Conservation (phyloP, 1,284 basidiomycete species). For the Cutaneotrichosporon curvatum region DNA sequence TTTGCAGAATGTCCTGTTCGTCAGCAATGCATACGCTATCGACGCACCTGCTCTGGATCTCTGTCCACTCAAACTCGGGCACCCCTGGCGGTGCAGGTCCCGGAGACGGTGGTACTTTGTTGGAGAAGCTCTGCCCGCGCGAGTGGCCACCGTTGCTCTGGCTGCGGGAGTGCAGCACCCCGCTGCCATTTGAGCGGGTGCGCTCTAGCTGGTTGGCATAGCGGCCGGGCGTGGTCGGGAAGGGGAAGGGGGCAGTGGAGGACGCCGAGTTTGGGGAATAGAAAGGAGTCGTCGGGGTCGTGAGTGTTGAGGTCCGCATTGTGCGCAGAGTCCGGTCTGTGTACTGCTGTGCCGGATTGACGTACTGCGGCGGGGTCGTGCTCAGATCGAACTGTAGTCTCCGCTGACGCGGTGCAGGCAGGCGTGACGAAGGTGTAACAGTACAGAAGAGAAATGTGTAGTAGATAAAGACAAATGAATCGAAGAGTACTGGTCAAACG, state of each 20-base stretch:
- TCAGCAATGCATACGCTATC: background rate
- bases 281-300: background rate
- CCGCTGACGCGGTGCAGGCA: too few species aligned
- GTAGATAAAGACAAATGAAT: too few species aligned
- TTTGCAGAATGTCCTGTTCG: conserved; percentile 41
- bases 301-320: background rate
- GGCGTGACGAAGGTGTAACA: background rate
- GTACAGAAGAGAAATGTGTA: background rate
- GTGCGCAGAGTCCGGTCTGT: too few species aligned
- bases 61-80: conserved; percentile 15
- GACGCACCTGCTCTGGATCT: conserved; percentile 15
- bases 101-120: background rate
- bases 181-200: conserved; percentile 6
- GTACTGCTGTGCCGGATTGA: background rate
- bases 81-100: background rate
- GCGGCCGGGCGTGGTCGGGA: background rate
- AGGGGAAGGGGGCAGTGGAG: background rate
- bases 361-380: too few species aligned
- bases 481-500: too few species aligned
- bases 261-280: background rate
- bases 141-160: conserved; percentile 2
- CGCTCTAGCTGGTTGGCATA: conserved; percentile 5
- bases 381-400: too few species aligned
- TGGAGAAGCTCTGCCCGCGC: conserved; percentile 8
- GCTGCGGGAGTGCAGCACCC: conserved; percentile 3